Percentiles rank a stretch among this genome's conserved stretches.
These are phyloP conservation scores for Leptographium lundbergii DNA, from an alignment of 2,329 filamentous ascomycete species.

Conservation along the genomic window DNA sequence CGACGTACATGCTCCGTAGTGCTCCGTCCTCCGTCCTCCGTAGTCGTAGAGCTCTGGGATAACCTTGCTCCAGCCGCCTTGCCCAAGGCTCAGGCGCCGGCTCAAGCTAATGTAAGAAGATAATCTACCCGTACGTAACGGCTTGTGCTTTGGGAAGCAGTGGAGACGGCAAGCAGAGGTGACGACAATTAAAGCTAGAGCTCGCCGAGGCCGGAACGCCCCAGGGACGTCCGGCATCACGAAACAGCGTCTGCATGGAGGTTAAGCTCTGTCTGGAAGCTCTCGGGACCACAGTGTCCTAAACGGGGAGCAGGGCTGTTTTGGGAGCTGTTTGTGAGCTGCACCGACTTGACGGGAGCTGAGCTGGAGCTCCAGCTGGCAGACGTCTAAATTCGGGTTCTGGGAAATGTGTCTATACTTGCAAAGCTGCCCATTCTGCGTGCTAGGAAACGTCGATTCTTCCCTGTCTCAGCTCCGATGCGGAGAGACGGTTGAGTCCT, in stretches of 20 bases:
- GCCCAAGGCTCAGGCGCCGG: not conserved
- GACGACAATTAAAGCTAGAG: not conserved
- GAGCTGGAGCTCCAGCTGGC: no score
- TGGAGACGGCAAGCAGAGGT: not conserved
- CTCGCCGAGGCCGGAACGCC: slow-evolving; percentile 3
- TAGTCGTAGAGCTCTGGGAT: not conserved
- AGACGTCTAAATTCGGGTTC: no score
- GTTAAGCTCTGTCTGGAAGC: no score
- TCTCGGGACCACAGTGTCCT: not conserved
- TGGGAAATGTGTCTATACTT: no score
- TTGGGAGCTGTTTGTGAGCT: not conserved
- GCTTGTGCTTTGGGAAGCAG: not conserved
- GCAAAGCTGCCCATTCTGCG: no score
- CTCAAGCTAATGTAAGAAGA: slow-evolving; percentile 3
- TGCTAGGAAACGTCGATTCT: no score
- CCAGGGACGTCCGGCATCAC: not conserved
- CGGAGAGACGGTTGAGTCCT: not conserved
- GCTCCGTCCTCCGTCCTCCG: not conserved
- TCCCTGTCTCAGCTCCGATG: not conserved
- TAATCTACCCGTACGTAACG: slow-evolving; percentile 5
- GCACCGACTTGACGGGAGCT: not conserved
- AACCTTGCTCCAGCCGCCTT: not conserved
- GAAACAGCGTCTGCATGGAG: not conserved
- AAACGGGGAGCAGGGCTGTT: no score
- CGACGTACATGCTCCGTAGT: not conserved